Evolutionary conservation across 2,329 filamentous ascomycete genomes (phyloP).

Genomic region (Macrophomina tecta): DNA sequence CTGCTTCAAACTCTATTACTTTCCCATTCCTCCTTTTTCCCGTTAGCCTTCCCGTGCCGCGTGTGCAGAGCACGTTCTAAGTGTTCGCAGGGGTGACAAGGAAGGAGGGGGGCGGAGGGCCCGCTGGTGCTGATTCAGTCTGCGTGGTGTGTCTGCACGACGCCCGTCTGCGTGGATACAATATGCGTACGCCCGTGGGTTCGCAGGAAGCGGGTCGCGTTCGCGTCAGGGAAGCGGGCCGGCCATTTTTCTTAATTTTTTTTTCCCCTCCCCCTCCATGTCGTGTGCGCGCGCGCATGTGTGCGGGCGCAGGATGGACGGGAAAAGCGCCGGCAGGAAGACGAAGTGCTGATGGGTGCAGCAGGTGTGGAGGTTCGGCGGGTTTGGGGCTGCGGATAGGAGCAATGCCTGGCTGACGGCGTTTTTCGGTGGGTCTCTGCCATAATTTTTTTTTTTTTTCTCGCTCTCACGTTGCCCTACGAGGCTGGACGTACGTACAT

Average conservation of each 20-base stretch:
- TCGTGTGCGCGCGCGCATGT: neutral
- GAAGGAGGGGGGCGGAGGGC: too few species aligned
- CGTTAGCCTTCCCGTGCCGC: neutral
- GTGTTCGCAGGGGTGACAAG: too few species aligned
- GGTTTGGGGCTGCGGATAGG: neutral
- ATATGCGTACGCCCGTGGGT: too few species aligned
- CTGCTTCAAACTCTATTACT: neutral
- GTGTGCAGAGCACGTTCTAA: neutral
- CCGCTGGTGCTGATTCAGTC: too few species aligned
- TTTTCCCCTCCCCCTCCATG: neutral
- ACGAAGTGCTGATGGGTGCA: neutral
- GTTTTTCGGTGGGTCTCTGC: neutral
- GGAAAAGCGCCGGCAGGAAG: neutral
- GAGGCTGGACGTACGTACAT: too few species aligned
- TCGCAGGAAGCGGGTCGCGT: too few species aligned
- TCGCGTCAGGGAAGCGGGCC: neutral
- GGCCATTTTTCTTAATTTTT: neutral
- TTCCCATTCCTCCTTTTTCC: neutral
- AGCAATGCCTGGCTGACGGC: too few species aligned
- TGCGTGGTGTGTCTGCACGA: too few species aligned
- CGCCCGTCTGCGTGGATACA: too few species aligned
- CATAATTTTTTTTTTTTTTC: neutral
- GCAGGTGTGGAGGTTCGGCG: neutral
- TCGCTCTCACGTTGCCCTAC: neutral
- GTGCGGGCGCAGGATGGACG: neutral